A percentile compares a stretch with the other conserved stretches of the same genome.
These are phyloP conservation scores for Tetragonia tetragonoides DNA, from an alignment of 148 eudicot genomes.

Conservation along the genomic window DNA sequence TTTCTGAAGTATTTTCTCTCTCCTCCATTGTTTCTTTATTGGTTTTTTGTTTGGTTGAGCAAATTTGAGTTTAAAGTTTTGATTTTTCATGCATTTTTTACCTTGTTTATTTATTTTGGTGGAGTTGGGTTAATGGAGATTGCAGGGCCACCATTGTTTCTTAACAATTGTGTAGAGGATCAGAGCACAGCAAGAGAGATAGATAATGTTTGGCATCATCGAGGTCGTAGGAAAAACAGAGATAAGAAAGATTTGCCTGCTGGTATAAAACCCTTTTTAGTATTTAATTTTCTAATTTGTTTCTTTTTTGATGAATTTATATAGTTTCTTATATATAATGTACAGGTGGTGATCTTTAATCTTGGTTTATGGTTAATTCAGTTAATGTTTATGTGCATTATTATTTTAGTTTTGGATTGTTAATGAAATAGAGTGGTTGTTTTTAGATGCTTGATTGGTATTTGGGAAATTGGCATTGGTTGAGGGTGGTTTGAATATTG, in stretches of 20 bases:
- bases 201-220: slow-evolving; percentile 31
- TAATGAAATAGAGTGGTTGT: too few relatives aligned
- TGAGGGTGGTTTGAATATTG: neutral
- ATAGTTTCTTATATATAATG: too few relatives aligned
- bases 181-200: slow-evolving; percentile 27
- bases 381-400: too few relatives aligned
- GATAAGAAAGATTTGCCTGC: slow-evolving; percentile 75
- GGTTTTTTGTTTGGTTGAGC: neutral
- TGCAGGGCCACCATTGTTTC: slow-evolving; percentile 80
- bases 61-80: neutral
- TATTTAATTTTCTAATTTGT: neutral
- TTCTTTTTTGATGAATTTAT: neutral
- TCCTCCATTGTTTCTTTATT: neutral
- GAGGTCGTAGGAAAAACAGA: slow-evolving; percentile 45
- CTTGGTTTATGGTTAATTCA: too few relatives aligned
- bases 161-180: slow-evolving; percentile 65
- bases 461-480: neutral
- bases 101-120: neutral
- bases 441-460: neutral
- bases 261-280: slow-evolving; percentile 35
- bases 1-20: slow-evolving; percentile 62
- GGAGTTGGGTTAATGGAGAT: slow-evolving; percentile 50
- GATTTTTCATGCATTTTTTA: neutral
- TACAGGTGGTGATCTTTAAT: too few relatives aligned
- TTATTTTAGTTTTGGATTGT: too few relatives aligned